Evolutionary conservation across 208 protist genomes (phyloP), one percentile per base, ranked within the genome.

Genomic region (Zelonia costaricensis): DNA sequence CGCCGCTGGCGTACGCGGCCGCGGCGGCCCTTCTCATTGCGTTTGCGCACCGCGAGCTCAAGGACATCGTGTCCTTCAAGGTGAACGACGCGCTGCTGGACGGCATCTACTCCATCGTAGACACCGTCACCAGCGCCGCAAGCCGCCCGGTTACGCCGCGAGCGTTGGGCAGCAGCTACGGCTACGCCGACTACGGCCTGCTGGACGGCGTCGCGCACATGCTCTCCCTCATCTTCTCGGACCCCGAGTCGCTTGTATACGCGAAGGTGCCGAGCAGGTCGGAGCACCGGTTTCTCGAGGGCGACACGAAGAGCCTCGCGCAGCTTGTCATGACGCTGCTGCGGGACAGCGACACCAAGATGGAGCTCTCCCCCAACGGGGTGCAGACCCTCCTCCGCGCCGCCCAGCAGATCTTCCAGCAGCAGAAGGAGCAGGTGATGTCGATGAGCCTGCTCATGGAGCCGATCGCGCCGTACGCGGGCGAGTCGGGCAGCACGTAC

Each of bases 121-220:
- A 75, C n/a, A 69, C 66, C 40, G 76, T 83, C 1, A 22, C 52
- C 4, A 57, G 58, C 52, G 44, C 74, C 12, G 39, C 68, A 1
- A 73, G 58, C 12, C 70, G 76, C 12, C 74, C 76, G 20, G 51
- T 91, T 5, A 59, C 73, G 27, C 72, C 77, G 8, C 74, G 93
- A 16, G 70, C 86, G 35, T 57, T 94, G 31, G 93, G 93, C 1
- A 92, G 78, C 52, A 91, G 87, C 38, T 97, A 92, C 61, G 87
- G 88, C 7, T 97, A 89, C 72, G 76, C 88, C 27, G 88, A 96
- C 49, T 85, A 84, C 58, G 93, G 93, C n/a, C 59, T 95, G 23
- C 66, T 94, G 18, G 93, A 97, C 66, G 91, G 91, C 23, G 84
- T 96, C 12, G 82, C 74, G n/a, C 86, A 93, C 54, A 85, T 96